Base-by-base conservation (phyloP, 2,329 filamentous ascomycete genomes). In the Cytospora piceicola region DNA sequence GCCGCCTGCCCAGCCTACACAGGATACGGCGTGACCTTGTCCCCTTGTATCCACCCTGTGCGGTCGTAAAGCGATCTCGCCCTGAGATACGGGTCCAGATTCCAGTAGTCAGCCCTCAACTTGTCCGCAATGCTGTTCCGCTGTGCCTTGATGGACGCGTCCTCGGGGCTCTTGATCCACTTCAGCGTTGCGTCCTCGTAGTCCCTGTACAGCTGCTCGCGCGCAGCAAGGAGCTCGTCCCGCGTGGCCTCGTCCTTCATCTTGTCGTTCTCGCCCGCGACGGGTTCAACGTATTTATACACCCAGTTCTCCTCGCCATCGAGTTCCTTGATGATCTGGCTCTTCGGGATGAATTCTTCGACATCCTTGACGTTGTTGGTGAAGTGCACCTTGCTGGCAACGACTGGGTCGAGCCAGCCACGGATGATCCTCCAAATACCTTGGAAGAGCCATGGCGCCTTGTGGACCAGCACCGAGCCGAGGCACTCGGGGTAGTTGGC, bases 401-500 rank as follows among this genome's bases (percentile, higher is more conserved):
- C 94, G 4, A 99, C 94, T 2, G 95, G 95, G 76, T 99, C 95
- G 46, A 99, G 86, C 95, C 95, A 99, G 71, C 94, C 93, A 70
- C 88, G 89, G 75, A 99, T 96, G 70, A 99, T 92, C 75, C 88
- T 93, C 95, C 94, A 98, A 69, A 98, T 77, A 90, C 92, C 90
- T 82, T 96, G 94, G 80, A 99, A 99, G 55, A 99, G 82, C 95
- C 95, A 99, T 4, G 95, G 95, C 0, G 95, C 89, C 77, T 97
- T 97, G 82, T 99, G 95, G 46, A 99, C 92, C 55, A 98, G 85
- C 3, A 98, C 92, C 2, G 90, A 85, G 32, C 94, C 95, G 1
- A 99, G 84, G 57, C 88, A 94, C 77, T 99, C 95, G 0, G 95
- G 95, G 72, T 98, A 99, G 76, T 99, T 98, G 67, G 95, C 95